Base-by-base conservation (phyloP, 106 monocot genomes). In the Hemerocallis citrina region DNA sequence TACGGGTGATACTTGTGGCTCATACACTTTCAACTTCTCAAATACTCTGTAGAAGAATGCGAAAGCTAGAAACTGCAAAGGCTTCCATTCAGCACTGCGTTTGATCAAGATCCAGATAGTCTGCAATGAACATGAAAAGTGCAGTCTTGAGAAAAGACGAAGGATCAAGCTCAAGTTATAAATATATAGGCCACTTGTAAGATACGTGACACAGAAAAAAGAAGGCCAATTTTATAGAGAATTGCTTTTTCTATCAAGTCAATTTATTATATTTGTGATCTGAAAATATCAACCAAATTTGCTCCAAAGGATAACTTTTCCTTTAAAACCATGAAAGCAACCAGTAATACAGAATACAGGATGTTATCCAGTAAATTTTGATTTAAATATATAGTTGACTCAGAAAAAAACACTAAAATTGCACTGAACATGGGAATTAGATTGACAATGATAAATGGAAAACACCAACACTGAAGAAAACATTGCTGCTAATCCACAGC, bases 41-140 rank as follows among this genome's bases (percentile, higher is more conserved):
- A 94, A 86, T 62, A 94, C 81, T 68, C 94, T 55, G 63, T 94
- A 94, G 67, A 89, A 89, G 66, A 80, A 94, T 12, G 58, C 69
- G 46, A 89, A 86, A 29, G 78, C 79, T n/a, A 94, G 67, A 76
- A 94, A 94, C 68, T 94, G 94, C 77, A 94, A 66, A 49, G 94
- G 94, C 66, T 75, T 89, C 80, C 82, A 94, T 39, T 94, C 89
- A 19, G 82, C 79, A 78, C 57, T 74, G 34, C 86, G 80, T 57
- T 77, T 68, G 20, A 94, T 45, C 25, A 86, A 57, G 58, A 81
- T 65, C 94, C 94, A 94, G 17, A 75, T 47, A 27, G 60, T 69
- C 94, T 94, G 85, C 70, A 79, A 64, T 57, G 30, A 57, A 27
- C 34, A 57, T 27, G 34, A 50, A 57, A 57, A 35, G 35, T 57